phyloP scores from a whole-genome alignment of 129 eudicot species.

The Artemisia tridentata region DNA sequence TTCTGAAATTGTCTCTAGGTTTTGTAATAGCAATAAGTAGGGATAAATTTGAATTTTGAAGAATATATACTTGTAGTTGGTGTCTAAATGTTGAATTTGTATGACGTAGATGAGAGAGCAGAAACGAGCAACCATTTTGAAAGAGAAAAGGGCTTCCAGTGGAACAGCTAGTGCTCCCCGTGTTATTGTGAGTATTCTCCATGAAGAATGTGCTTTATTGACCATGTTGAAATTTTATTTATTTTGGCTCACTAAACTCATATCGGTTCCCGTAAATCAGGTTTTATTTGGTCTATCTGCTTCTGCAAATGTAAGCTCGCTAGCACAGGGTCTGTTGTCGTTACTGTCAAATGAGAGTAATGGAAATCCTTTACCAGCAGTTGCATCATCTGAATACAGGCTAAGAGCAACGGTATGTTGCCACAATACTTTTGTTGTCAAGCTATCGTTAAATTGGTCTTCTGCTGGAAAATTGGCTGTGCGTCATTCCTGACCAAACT shows the following conservation, averaged over 20 bases:
- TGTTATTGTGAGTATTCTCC: slow-evolving; percentile 63
- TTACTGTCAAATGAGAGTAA: slow-evolving; percentile 52
- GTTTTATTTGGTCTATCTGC: slow-evolving; percentile 85
- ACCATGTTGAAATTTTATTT: slow-evolving; percentile 6
- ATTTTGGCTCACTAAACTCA: background rate
- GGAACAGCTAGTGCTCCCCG: slow-evolving; percentile 83
- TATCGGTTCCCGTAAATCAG: slow-evolving; percentile 29
- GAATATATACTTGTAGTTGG: background rate
- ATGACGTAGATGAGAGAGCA: slow-evolving; percentile 72
- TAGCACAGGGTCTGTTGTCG: slow-evolving; percentile 50
- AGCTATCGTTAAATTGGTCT: background rate
- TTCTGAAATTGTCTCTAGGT: background rate
- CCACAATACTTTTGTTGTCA: background rate
- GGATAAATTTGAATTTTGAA: background rate
- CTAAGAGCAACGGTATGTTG: slow-evolving; percentile 76
- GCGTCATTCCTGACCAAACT: no score
- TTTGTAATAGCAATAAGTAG: background rate
- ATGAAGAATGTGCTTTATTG: background rate
- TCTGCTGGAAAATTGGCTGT: background rate
- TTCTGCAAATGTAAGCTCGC: slow-evolving; percentile 51
- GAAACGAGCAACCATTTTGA: slow-evolving; percentile 68
- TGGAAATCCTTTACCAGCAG: slow-evolving; percentile 44
- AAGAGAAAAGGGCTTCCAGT: slow-evolving; percentile 67
- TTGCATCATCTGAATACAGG: slow-evolving; percentile 74
- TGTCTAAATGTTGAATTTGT: slow-evolving; percentile 2